Percentiles rank a stretch among this genome's conserved stretches.
Evolutionary conservation across 2,329 filamentous ascomycete genomes (phyloP).

Genomic region (Purpureocillium lavendulum): DNA sequence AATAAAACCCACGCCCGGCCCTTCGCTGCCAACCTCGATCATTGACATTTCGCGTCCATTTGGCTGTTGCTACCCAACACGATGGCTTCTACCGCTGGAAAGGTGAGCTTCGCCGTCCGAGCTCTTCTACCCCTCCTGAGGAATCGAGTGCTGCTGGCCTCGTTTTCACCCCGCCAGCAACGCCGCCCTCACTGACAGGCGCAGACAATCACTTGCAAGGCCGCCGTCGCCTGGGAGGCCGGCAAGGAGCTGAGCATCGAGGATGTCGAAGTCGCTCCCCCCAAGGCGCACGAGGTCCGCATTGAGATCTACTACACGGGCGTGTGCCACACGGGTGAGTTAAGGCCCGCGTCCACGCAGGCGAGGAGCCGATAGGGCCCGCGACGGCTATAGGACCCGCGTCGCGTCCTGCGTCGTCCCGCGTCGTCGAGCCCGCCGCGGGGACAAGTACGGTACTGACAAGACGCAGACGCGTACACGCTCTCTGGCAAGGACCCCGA

Average conservation of each 20-base stretch:
- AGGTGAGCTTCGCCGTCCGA: constrained; percentile 26
- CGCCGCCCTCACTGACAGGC: constrained; percentile 4
- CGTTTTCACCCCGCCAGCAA: no score
- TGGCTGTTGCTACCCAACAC: constrained; percentile 7
- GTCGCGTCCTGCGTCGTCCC: no score
- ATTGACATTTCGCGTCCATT: not conserved
- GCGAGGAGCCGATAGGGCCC: no score
- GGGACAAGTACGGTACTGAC: constrained; percentile 5
- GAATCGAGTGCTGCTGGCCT: no score
- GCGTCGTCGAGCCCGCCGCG: no score
- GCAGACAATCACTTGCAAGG: constrained; percentile 93
- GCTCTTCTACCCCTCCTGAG: constrained; percentile 10
- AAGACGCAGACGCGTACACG: constrained; percentile 71
- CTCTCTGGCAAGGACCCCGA: constrained; percentile 95
- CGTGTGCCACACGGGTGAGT: constrained; percentile 89
- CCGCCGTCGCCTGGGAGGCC: constrained; percentile 94
- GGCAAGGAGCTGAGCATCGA: constrained; percentile 84
- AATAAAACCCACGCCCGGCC: no score
- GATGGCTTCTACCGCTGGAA: constrained; percentile 44
- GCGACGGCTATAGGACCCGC: no score
- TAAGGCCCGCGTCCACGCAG: not conserved
- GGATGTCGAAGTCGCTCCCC: constrained; percentile 84
- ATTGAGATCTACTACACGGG: constrained; percentile 97
- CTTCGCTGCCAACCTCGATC: no score
- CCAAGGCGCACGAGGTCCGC: constrained; percentile 87